Percentiles rank a stretch among this genome's conserved stretches.
Conservation (phyloP, 352 stramenopile species). For the Phytophthora tentaculata region DNA sequence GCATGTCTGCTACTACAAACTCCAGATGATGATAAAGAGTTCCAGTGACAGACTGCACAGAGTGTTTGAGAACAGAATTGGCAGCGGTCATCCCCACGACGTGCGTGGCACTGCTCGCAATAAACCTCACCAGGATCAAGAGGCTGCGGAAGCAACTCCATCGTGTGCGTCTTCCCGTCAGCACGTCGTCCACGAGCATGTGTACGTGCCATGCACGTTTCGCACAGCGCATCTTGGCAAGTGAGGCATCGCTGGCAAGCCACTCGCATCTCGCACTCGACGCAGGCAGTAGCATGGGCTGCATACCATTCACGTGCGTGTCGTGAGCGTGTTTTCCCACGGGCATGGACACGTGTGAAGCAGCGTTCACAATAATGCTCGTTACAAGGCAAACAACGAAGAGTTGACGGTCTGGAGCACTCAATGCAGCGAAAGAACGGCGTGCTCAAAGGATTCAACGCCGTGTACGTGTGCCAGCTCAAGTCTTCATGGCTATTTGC, state of each 20-base stretch:
- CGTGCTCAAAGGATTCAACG: conserved; percentile 45
- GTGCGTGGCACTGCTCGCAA: conserved; percentile 66
- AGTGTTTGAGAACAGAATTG: conserved; percentile 59
- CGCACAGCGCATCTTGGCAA: conserved; percentile 74
- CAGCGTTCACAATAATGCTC: conserved; percentile 86
- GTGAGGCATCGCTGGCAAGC: conserved; percentile 69
- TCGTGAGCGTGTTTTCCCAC: conserved; percentile 55
- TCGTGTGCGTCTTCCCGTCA: conserved; percentile 44
- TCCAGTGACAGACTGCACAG: conserved; percentile 63
- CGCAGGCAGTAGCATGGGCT: conserved; percentile 58
- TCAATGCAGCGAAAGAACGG: conserved; percentile 74
- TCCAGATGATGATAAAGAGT: conserved; percentile 31
- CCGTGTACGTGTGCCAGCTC: conserved; percentile 67
- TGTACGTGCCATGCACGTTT: conserved; percentile 64
- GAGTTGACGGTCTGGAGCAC: conserved; percentile 64
- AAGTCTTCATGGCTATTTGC: conserved; percentile 31
- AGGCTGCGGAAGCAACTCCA: conserved; percentile 59
- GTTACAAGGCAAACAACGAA: conserved; percentile 72
- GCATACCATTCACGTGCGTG: conserved; percentile 72
- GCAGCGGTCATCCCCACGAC: conserved; percentile 61
- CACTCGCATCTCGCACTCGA: conserved; percentile 76
- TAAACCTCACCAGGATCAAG: conserved; percentile 49
- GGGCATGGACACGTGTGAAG: conserved; percentile 71
- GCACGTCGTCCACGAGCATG: conserved; percentile 52
- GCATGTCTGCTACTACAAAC: conserved; percentile 42